Base-by-base conservation (phyloP, 208 protist species). In the Crithidia fasciculata region DNA sequence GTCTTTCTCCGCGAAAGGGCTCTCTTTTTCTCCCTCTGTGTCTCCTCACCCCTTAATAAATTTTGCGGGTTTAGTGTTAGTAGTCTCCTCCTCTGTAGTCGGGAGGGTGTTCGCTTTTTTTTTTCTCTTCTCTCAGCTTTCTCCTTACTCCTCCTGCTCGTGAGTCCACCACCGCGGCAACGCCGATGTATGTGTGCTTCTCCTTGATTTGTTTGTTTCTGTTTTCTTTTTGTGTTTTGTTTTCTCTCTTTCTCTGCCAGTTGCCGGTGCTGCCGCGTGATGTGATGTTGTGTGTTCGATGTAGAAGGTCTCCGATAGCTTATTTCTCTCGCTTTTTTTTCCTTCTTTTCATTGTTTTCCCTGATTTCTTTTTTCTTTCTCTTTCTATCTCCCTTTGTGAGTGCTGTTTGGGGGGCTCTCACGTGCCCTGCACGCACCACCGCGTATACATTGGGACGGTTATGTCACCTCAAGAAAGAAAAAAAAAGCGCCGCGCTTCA, bases 11-110 rank as follows among this genome's bases (percentile, higher is more conserved):
- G 28, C 28, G 28, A 28, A 28, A 28, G 28, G 28, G 28, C 28
- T 72, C 63, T 72, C 43, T 64, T 70, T 69, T 52, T 73, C 16
- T 9, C 13, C 13, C 47, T 5, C 45, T 79, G 45, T 63, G 10
- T 71, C 28, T 28, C 28, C 28, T 28, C 28, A 28, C 28, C 28
- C 28, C 28, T 28, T 28, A 28, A 0, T 28, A 28, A 28, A 28
- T 28, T 28, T 28, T 28, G 28, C 28, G 28, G 28, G 28, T 28
- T 28, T 28, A 28, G 28, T 28, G 28, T 28, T 28, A 28, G 28
- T 28, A 28, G 9, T 63, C 28, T 71, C 37, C 54, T 15, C 15
- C 18, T 74, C 49, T 44, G 39, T 28, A 28, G 28, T 28, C 28
- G 28, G 1, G 28, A 28, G 28, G 28, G 28, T 77, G 40, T 39